Evolutionary conservation across 345 rosid species (phyloP), one percentile per base, ranked within the genome.

Genomic region (Pseudoturritis turrita): DNA sequence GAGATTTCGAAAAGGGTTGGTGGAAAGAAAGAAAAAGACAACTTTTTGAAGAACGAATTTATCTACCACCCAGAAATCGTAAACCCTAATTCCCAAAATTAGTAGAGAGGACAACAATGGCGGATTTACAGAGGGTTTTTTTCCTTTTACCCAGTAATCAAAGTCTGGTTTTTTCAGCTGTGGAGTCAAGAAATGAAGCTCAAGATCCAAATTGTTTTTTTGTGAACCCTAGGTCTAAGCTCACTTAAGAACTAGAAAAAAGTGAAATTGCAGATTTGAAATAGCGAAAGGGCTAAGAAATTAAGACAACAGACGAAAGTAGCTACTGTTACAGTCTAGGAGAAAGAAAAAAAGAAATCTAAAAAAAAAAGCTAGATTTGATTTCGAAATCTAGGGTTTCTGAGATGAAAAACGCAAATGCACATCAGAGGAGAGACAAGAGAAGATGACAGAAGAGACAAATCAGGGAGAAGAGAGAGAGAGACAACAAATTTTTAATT

Each of bases 281-380:
- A 58, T 15, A 25, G 13, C 8, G 64, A 37, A 15, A 46, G 52
- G 31, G 67, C 41, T 31, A 61, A 22, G 51, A 50, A 35, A 63
- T 37, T 17, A 40, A 71, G 53, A 55, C 65, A 33, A 35, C 10
- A 70, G 33, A 1, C 19, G 13, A 35, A 39, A 65, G 60, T 39
- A 73, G 45, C 76, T 65, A 47, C 25, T 57, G 44, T 66, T 65
- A 65, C 65, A 65, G 62, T 37, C 59, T 45, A 56, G 37, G 13
- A 51, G 59, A 25, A 37, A 45, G 56, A 35, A 46, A 65, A 35
- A 46, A 65, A 3, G 23, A 44, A 66, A 45, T 56, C 77, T 62
- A 67, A 77, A 49, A 75, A 17, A 72, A 80, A 78, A 81, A 81
- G 81, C 79, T 79, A 80, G 87, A 85, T 73, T 84, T 81, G 85